Percentiles rank a stretch among this genome's conserved stretches.
phyloP scores from a whole-genome alignment of 1,284 basidiomycete genomes.

The Rugosomyces carneus region DNA sequence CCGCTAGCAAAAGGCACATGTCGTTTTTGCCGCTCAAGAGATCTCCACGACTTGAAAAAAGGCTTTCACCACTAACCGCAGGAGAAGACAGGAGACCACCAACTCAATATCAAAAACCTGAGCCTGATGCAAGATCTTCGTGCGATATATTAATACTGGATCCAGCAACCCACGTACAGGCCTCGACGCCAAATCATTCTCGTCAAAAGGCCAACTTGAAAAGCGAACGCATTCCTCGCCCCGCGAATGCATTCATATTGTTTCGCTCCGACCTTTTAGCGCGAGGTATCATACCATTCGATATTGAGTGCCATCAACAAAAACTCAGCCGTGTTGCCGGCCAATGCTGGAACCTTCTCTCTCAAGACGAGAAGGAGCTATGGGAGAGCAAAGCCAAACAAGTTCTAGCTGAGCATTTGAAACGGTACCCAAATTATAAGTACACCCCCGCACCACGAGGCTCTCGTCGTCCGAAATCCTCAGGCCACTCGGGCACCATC shows the following conservation, averaged over 20 bases:
- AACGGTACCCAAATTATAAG: conserved; percentile 39
- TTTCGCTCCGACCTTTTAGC: conserved; percentile 72
- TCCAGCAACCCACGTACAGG: not conserved
- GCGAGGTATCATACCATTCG: conserved; percentile 26
- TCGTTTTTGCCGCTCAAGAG: not conserved
- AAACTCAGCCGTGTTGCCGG: conserved; percentile 54
- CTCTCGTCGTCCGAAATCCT: conserved; percentile 18
- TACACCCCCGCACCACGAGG: conserved; percentile 37
- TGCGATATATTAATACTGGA: not conserved
- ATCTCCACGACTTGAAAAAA: not conserved
- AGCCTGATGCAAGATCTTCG: not conserved
- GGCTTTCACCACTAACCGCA: not conserved
- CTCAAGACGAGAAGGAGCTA: conserved; percentile 31
- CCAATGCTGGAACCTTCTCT: conserved; percentile 45
- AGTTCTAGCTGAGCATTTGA: conserved; percentile 31
- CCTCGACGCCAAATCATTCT: not conserved
- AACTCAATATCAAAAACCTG: not conserved
- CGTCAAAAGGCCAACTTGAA: conserved; percentile 4
- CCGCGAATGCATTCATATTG: conserved; percentile 79
- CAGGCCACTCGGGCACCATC: conserved; percentile 4
- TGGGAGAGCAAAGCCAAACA: conserved; percentile 41
- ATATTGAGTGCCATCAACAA: conserved; percentile 46
- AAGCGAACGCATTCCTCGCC: conserved; percentile 54
- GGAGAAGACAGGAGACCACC: not conserved
- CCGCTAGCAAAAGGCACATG: not conserved